These are phyloP conservation scores for Vitis rotundifolia DNA, from an alignment of 164 flowering plant species.

Conservation along the genomic window DNA sequence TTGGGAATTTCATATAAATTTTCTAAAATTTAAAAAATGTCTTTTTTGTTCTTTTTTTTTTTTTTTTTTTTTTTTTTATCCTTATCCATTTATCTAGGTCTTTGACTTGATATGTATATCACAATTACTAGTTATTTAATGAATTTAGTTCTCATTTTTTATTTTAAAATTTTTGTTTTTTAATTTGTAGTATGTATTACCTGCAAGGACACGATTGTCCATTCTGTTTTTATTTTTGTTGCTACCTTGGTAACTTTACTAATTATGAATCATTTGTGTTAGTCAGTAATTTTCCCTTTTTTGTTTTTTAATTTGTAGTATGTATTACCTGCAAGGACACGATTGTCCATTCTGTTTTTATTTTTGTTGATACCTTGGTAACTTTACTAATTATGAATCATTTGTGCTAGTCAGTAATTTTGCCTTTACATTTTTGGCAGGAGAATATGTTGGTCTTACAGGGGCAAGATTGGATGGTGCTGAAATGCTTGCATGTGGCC, in stretches of 20 bases:
- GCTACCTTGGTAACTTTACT: background rate
- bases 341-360: background rate
- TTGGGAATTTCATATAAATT: too few relatives aligned
- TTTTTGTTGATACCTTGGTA: background rate
- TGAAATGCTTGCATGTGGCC: slow-evolving; percentile 95
- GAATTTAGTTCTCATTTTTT: background rate
- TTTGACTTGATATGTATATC: too few relatives aligned
- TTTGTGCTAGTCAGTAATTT: background rate
- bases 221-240: background rate
- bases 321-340: background rate
- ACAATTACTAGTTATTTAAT: too few relatives aligned
- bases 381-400: slow-evolving; percentile 1
- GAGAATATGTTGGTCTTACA: slow-evolving; percentile 92
- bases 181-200: background rate
- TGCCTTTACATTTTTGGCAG: slow-evolving; percentile 34
- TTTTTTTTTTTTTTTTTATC: too few relatives aligned
- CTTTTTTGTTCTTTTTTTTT: too few relatives aligned
- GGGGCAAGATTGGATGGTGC: slow-evolving; percentile 93
- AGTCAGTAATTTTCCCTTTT: background rate
- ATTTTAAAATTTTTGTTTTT: background rate
- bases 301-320: background rate
- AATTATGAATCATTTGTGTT: background rate
- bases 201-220: too few relatives aligned
- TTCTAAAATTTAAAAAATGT: too few relatives aligned
- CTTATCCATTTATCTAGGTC: too few relatives aligned